A percentile compares a stretch with the other conserved stretches of the same genome.
Evolutionary conservation across 805 yeast genomes (phyloP).

Genomic region (Kodamaea laetipori): DNA sequence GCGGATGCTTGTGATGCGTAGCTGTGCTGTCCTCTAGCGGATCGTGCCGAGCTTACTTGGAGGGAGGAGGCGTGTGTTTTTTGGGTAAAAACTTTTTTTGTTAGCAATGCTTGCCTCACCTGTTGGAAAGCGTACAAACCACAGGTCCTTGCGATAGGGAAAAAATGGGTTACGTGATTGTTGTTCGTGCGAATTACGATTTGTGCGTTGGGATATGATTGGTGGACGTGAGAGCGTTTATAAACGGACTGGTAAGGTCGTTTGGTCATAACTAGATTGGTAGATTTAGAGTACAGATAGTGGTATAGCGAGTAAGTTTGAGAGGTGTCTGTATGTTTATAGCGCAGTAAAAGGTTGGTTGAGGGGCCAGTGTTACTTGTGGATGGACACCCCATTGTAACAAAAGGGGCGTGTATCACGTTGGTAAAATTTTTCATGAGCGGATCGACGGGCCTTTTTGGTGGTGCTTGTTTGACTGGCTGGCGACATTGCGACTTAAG

Average conservation of each 20-base stretch:
- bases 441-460: neutral
- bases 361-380: too few relatives aligned
- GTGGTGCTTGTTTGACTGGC: neutral
- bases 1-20: too few relatives aligned
- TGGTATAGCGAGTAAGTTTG: too few relatives aligned
- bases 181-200: neutral
- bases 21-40: neutral
- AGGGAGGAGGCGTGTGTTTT: slow-evolving; percentile 7
- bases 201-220: too few relatives aligned
- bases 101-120: slow-evolving; percentile 9
- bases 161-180: slow-evolving; percentile 5
- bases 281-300: too few relatives aligned
- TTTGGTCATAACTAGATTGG: too few relatives aligned
- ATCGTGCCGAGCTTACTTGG: neutral
- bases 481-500: neutral
- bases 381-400: slow-evolving; percentile 1
- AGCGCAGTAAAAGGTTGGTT: too few relatives aligned
- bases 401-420: slow-evolving; percentile 1
- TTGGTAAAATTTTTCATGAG: slow-evolving; percentile 4
- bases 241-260: too few relatives aligned
- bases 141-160: neutral
- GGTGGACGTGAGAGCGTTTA: too few relatives aligned
- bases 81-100: slow-evolving; percentile 9
- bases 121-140: slow-evolving; percentile 7
- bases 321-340: too few relatives aligned